Conservation (phyloP, 2,329 filamentous ascomycete genomes). For the Pleomassaria siparia region DNA sequence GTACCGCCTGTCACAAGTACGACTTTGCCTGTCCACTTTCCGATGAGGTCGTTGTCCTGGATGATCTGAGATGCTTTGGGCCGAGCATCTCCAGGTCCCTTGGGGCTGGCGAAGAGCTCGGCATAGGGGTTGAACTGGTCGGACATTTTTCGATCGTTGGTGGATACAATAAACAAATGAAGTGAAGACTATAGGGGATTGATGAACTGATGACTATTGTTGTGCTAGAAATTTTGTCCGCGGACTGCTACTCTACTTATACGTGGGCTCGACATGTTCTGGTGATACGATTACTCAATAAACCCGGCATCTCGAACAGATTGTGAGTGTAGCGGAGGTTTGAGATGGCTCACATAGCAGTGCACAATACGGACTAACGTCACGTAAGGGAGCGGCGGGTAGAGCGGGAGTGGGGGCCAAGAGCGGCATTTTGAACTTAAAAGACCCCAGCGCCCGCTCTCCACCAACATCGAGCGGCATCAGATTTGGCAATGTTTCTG, state of each 20-base stretch:
- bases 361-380: too few species aligned
- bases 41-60: constrained; percentile 37
- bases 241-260: too few species aligned
- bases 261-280: too few species aligned
- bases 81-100: constrained; percentile 42
- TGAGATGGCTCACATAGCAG: too few species aligned
- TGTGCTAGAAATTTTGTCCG: not conserved
- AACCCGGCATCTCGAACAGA: too few species aligned
- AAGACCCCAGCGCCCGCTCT: not conserved
- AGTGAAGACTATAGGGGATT: not conserved
- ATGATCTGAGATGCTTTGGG: constrained; percentile 45
- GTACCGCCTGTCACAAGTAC: constrained; percentile 22
- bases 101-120: constrained; percentile 9
- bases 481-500: not conserved
- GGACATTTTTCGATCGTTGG: not conserved
- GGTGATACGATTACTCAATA: too few species aligned
- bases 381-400: not conserved
- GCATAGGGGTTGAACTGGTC: not conserved
- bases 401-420: not conserved
- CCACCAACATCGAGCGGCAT: not conserved
- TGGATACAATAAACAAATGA: not conserved
- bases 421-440: not conserved
- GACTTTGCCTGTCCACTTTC: constrained; percentile 27
- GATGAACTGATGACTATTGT: too few species aligned
- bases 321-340: too few species aligned